Conservation (phyloP, 148 eudicot genomes). For the Rheum nobile region DNA sequence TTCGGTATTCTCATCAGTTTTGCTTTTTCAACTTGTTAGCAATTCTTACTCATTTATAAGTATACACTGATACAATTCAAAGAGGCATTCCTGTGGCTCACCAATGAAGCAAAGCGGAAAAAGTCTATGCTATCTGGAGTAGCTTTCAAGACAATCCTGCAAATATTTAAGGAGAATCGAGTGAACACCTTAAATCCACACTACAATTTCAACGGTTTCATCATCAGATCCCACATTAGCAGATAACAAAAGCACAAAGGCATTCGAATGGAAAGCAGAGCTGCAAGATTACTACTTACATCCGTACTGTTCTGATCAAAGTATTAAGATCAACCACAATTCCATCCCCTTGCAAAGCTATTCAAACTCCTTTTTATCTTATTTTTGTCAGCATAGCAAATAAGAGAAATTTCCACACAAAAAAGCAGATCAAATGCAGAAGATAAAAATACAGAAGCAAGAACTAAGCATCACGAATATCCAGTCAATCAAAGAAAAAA, state of each 20-base stretch:
- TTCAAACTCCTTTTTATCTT: background rate
- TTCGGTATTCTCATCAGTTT: background rate
- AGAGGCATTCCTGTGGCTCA: background rate
- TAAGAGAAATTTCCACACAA: background rate
- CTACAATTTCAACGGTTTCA: background rate
- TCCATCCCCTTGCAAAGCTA: background rate
- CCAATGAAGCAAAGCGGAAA: constrained; percentile 7
- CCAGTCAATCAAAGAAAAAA: background rate
- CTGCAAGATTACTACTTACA: background rate
- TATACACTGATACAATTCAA: background rate
- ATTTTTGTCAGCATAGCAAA: background rate
- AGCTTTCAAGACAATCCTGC: constrained; percentile 3
- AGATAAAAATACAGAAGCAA: background rate
- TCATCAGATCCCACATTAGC: background rate
- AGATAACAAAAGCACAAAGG: background rate
- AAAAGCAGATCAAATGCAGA: background rate
- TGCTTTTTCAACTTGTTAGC: constrained; percentile 1
- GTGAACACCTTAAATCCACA: background rate
- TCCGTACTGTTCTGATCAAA: background rate
- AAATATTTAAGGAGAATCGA: background rate
- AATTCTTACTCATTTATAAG: background rate
- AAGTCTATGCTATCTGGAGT: constrained; percentile 6
- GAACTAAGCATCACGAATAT: background rate
- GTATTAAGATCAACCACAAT: background rate
- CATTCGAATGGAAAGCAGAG: background rate